Conservation (phyloP, 768 basidiomycete genomes). For the Porpolomopsis calyptriformis region DNA sequence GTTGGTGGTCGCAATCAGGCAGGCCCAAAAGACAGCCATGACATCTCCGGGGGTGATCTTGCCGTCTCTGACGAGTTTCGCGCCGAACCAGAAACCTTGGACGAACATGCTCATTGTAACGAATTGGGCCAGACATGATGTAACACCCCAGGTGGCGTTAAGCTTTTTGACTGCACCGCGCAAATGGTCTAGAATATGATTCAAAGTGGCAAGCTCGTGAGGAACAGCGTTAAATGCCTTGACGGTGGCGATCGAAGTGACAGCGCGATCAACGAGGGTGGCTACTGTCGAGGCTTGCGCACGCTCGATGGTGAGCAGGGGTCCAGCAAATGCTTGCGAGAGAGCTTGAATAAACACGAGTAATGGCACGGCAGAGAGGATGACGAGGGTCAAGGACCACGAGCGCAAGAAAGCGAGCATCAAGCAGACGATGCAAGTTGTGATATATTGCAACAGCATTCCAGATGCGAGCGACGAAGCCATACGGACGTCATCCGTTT, state of each 20-base stretch:
- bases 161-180: slow-evolving; percentile 40
- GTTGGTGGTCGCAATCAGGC: slow-evolving; percentile 79
- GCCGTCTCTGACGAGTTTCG: slow-evolving; percentile 75
- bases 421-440: slow-evolving; percentile 70
- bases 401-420: slow-evolving; percentile 73
- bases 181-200: slow-evolving; percentile 35
- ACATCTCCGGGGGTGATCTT: slow-evolving; percentile 62
- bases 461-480: slow-evolving; percentile 77
- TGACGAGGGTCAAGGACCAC: slow-evolving; percentile 79
- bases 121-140: slow-evolving; percentile 63
- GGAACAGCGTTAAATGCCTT: slow-evolving; percentile 81
- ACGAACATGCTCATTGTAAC: slow-evolving; percentile 89
- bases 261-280: slow-evolving; percentile 68
- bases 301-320: slow-evolving; percentile 60
- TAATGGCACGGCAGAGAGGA: slow-evolving; percentile 80
- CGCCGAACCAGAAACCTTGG: slow-evolving; percentile 93
- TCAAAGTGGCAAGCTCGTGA: slow-evolving; percentile 33
- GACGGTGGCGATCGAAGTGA: slow-evolving; percentile 74
- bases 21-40: slow-evolving; percentile 98
- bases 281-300: slow-evolving; percentile 58
- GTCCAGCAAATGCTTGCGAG: slow-evolving; percentile 59
- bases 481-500: slow-evolving; percentile 87
- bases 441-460: slow-evolving; percentile 67
- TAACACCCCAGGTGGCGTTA: slow-evolving; percentile 66
- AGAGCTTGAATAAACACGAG: slow-evolving; percentile 66